Percentiles rank a stretch among this genome's conserved stretches.
Conservation (phyloP, 495 filamentous ascomycete species). For the Hypoxylon intermedium region DNA sequence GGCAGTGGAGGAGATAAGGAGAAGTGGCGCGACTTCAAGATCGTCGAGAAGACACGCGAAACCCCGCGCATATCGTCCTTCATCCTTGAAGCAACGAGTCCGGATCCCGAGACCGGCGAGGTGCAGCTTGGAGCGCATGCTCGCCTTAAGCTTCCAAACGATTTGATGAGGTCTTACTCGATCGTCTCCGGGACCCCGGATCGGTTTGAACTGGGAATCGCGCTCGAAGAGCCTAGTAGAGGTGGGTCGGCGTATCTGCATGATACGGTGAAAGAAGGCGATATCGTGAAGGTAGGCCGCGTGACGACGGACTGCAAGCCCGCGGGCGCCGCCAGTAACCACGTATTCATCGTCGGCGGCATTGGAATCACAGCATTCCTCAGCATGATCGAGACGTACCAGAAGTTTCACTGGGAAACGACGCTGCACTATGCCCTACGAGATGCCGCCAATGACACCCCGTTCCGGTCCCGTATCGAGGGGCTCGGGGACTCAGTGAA, state of each 20-base stretch:
- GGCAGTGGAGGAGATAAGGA: conserved; percentile 35
- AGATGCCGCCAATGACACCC: conserved; percentile 47
- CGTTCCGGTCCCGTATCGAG: conserved; percentile 52
- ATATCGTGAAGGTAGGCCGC: conserved; percentile 57
- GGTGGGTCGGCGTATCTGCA: conserved; percentile 59
- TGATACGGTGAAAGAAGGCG: conserved; percentile 40
- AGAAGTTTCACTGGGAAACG: conserved; percentile 52
- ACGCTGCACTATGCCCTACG: conserved; percentile 59
- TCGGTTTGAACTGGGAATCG: conserved; percentile 55
- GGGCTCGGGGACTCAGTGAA: conserved; percentile 42
- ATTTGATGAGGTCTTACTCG: conserved; percentile 54
- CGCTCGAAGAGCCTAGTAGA: conserved; percentile 51
- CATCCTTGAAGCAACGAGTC: conserved; percentile 46
- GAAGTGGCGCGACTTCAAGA: conserved; percentile 53
- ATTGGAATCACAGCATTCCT: conserved; percentile 63
- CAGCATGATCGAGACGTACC: conserved; percentile 42
- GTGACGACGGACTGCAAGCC: conserved; percentile 48
- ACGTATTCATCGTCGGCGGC: conserved; percentile 60
- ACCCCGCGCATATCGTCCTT: conserved; percentile 52
- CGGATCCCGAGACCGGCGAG: conserved; percentile 28
- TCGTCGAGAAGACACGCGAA: conserved; percentile 52
- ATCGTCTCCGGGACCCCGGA: conserved; percentile 53
- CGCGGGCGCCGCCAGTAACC: conserved; percentile 49
- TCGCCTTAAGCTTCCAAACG: conserved; percentile 55
- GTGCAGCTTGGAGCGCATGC: conserved; percentile 50